Conservation (phyloP, 495 filamentous ascomycete species). For the Letharia lupina region DNA sequence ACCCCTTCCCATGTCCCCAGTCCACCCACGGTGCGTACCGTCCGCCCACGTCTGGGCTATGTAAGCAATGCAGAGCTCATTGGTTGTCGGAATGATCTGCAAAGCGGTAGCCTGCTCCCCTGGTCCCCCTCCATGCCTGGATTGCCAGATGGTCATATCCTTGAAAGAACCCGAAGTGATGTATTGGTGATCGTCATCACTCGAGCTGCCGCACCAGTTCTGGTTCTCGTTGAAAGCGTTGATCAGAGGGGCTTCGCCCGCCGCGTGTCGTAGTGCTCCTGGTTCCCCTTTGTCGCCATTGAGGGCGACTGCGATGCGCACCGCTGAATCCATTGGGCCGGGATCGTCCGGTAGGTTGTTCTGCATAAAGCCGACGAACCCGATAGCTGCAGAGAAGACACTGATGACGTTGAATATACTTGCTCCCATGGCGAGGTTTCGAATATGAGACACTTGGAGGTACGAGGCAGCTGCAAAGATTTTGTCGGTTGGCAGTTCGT, state of each 20-base stretch:
- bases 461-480: too few species aligned
- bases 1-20: constrained; percentile 2
- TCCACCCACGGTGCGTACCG: constrained; percentile 13
- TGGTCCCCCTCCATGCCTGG: background rate
- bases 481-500: too few species aligned
- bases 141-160: background rate
- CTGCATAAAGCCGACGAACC: background rate
- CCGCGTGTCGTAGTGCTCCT: background rate
- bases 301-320: background rate
- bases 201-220: background rate
- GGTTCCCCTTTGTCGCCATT: background rate
- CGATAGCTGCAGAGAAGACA: too few species aligned
- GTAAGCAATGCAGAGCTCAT: constrained; percentile 18
- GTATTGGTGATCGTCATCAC: accelerated
- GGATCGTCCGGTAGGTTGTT: background rate
- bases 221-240: background rate
- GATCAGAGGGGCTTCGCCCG: background rate
- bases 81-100: constrained; percentile 5
- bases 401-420: too few species aligned
- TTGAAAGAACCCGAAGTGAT: background rate
- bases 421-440: too few species aligned
- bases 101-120: constrained; percentile 16
- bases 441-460: too few species aligned
- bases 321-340: background rate
- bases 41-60: constrained; percentile 12